phyloP scores from a whole-genome alignment of 345 rosid genomes.

The Corchorus capsularis region DNA sequence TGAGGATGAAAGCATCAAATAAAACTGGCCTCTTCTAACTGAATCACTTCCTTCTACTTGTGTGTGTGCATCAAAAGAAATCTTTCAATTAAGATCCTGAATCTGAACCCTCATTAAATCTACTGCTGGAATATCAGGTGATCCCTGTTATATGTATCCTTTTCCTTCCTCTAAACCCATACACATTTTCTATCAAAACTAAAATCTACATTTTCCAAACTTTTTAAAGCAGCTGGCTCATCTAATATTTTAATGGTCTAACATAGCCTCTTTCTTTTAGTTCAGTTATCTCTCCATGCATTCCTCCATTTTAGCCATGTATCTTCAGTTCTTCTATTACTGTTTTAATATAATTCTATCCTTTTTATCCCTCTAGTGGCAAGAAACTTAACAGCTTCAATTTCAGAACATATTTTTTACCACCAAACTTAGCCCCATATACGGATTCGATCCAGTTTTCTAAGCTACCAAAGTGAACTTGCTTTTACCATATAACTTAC shows the following conservation, averaged over 20 bases:
- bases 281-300: neutral
- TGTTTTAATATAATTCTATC: neutral
- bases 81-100: neutral
- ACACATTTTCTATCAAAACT: neutral
- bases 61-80: neutral
- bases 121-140: neutral
- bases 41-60: neutral
- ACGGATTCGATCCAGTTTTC: neutral
- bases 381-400: neutral
- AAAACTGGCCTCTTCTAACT: neutral
- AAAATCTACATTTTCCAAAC: neutral
- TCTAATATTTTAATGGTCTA: neutral
- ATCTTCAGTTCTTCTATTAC: neutral
- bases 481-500: neutral
- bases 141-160: neutral
- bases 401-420: neutral
- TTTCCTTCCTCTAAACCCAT: neutral
- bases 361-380: neutral
- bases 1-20: neutral
- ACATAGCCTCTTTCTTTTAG: neutral
- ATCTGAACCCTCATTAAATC: constrained; percentile 1
- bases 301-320: neutral
- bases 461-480: neutral
- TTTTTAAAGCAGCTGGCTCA: neutral
- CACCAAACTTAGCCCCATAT: neutral